Evolutionary conservation across 2,329 filamentous ascomycete genomes (phyloP), one percentile per base, ranked within the genome.

Genomic region (Paraphaeosphaeria minitans): DNA sequence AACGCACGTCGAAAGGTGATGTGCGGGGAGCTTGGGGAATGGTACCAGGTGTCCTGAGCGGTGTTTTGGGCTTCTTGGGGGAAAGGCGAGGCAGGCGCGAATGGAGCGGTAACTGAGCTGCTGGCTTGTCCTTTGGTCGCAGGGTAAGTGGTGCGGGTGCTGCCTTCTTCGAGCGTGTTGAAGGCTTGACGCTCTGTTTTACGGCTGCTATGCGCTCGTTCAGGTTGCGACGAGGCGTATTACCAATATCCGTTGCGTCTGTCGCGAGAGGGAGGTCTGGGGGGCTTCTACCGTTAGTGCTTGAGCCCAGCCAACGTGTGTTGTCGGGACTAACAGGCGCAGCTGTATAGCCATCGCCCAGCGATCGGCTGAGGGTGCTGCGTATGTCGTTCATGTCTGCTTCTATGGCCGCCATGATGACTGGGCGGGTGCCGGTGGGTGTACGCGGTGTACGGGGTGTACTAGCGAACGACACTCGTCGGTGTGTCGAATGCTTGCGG

Each of bases 371-470:
- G n/a, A 56, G 53, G 46, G 19, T 43, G 13, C 8, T 33, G 12
- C 53, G 46, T 24, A 56, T 21, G 16, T 43, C 45, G 6, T 47
- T 8, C 53, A 56, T 56, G 13, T 50, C 53, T n/a, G 33, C 21
- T 43, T 49, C 35, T 4, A 56, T 56, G 3, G 53, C 53, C n/a
- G 33, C 53, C 4, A 37, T 8, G 27, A 56, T 19, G 5, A 24
- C 35, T 13, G 53, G 53, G 8, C 33, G 53, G 22, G 53, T 56
- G 27, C 53, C 53, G 8, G 35, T 31, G 16, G n/a, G n/a, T n/a
- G n/a, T n/a, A n/a, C n/a, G n/a, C n/a, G 31, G 52, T 37, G 24
- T 47, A n/a, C 21, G 45, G 8, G 45, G 53, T 1, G 13, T 42
- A 24, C 24, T 35, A 13, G 22, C 9, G 24, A 24, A 37, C 22